Conservation (phyloP, 257 asterid genomes). For the Solanum pennellii region DNA sequence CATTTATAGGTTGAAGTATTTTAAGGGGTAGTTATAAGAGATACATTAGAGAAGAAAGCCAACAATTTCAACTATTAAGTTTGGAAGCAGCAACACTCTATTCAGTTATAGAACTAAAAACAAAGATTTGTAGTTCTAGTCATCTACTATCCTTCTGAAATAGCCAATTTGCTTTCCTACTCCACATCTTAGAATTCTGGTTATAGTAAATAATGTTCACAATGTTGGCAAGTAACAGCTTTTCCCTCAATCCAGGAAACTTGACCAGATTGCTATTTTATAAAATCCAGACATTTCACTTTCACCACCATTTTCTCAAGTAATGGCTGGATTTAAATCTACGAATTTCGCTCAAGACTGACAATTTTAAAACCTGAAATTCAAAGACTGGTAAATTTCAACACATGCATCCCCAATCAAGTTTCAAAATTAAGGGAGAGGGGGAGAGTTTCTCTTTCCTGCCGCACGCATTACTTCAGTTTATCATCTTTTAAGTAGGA, state of each 20-base stretch:
- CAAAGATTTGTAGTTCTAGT: not conserved
- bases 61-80: not conserved
- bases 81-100: not conserved
- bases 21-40: not conserved
- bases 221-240: not conserved
- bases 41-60: not conserved
- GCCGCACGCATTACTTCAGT: not conserved
- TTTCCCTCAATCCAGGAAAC: not conserved
- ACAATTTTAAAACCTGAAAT: not conserved
- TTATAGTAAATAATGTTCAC: not conserved
- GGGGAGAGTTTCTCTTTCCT: not conserved
- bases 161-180: not conserved
- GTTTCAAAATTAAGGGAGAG: not conserved
- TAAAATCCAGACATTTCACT: not conserved
- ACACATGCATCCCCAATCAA: not conserved
- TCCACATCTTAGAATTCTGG: not conserved
- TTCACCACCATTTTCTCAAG: not conserved
- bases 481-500: not conserved
- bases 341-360: not conserved
- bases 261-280: not conserved
- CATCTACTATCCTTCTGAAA: not conserved
- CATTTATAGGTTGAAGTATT: not conserved
- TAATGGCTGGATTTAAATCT: not conserved
- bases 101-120: not conserved
- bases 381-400: not conserved